Conservation (phyloP, 164 flowering plant species). For the Magnolia officinalis region DNA sequence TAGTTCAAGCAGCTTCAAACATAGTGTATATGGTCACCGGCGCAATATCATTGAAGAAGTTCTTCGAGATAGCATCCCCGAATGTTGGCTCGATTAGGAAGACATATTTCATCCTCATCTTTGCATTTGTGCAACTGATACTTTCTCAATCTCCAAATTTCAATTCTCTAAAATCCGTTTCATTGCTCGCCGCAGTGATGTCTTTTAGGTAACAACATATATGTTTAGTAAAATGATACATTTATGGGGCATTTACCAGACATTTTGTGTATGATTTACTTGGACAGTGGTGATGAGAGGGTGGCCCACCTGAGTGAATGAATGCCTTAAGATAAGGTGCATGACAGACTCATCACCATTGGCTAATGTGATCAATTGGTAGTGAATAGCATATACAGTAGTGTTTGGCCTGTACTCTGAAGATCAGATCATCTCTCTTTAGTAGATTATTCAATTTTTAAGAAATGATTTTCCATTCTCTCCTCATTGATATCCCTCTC, state of each 20-base stretch:
- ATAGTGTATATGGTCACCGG: slow-evolving; percentile 39
- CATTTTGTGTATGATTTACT: too few species aligned
- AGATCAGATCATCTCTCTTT: too few species aligned
- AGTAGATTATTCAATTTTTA: too few species aligned
- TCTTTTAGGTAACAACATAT: slow-evolving; percentile 22
- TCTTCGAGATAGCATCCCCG: slow-evolving; percentile 11
- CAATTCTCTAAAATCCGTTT: slow-evolving; percentile 24
- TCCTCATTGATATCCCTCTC: background rate
- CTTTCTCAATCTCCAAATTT: slow-evolving; percentile 34
- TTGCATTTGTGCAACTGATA: slow-evolving; percentile 19
- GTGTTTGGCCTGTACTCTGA: too few species aligned
- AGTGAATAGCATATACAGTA: too few species aligned
- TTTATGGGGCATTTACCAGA: background rate
- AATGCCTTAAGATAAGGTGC: too few species aligned
- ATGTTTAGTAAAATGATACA: background rate
- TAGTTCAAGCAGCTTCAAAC: slow-evolving; percentile 27
- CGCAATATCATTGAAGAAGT: slow-evolving; percentile 33
- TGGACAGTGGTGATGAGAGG: too few species aligned
- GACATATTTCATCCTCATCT: slow-evolving; percentile 29
- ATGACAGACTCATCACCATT: too few species aligned
- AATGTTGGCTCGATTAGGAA: background rate
- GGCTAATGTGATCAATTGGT: too few species aligned
- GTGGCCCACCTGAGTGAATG: too few species aligned
- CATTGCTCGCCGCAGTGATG: slow-evolving; percentile 34
- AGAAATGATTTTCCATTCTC: background rate